Conservation (phyloP, 306 rosid species). For the Castanopsis chinensis region DNA sequence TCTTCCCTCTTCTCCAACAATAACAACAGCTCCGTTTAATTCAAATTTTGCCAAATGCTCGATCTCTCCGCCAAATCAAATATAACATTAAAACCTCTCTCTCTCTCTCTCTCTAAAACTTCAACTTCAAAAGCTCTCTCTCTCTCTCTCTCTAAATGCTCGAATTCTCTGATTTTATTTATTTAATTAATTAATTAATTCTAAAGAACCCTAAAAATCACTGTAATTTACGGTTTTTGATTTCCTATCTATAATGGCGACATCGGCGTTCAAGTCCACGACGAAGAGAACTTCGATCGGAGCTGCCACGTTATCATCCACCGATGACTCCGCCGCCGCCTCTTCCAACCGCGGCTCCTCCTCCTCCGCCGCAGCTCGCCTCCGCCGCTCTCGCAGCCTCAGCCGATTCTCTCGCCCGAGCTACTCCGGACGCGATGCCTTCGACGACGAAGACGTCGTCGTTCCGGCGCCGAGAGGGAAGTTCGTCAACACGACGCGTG, state of each 20-base stretch:
- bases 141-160: neutral
- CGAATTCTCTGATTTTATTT: neutral
- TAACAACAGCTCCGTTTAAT: constrained; percentile 8
- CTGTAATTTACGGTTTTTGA: neutral
- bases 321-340: constrained; percentile 50
- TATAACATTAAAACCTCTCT: neutral
- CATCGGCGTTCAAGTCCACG: constrained; percentile 94
- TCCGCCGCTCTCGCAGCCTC: constrained; percentile 90
- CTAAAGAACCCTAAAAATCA: constrained; percentile 4
- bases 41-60: constrained; percentile 33
- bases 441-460: constrained; percentile 7
- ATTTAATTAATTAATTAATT: neutral
- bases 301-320: constrained; percentile 33
- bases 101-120: neutral
- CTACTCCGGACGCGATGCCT: constrained; percentile 25
- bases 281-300: constrained; percentile 73
- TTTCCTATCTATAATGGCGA: constrained; percentile 48
- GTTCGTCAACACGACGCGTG: constrained; percentile 84
- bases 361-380: constrained; percentile 57
- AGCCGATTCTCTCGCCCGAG: constrained; percentile 63
- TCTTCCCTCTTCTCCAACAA: neutral
- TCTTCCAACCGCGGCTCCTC: constrained; percentile 51
- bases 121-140: neutral
- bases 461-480: constrained; percentile 44
- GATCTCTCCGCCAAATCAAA: constrained; percentile 55